These are phyloP conservation scores for Periconia macrospinosa DNA, from an alignment of 2,329 filamentous ascomycete species.

Conservation along the genomic window DNA sequence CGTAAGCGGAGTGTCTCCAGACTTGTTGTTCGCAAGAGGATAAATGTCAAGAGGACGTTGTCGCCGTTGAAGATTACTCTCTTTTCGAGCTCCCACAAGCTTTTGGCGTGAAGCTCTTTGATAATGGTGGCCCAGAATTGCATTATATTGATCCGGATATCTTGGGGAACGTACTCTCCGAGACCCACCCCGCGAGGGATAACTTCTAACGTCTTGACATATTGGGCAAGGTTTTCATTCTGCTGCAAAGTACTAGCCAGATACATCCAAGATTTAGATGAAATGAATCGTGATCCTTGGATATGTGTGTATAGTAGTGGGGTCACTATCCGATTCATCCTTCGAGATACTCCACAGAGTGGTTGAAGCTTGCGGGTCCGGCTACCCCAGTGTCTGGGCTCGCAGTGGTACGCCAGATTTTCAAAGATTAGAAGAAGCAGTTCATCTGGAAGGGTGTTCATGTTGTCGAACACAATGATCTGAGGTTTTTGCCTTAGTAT, in stretches of 20 bases:
- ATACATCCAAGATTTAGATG: background rate
- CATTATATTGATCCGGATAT: background rate
- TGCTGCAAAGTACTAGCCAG: background rate
- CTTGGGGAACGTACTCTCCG: background rate
- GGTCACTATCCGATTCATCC: background rate
- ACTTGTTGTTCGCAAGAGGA: background rate
- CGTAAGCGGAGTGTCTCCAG: background rate
- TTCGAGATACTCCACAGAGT: background rate
- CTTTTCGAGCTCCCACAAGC: background rate
- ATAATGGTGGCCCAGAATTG: background rate
- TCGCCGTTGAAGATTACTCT: background rate
- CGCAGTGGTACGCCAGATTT: background rate
- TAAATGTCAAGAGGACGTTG: background rate
- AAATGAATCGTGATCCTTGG: background rate
- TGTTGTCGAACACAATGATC: background rate
- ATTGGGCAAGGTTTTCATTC: background rate
- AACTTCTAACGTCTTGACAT: background rate
- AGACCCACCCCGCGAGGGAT: too few relatives aligned
- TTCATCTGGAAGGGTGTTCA: background rate
- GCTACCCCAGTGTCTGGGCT: background rate
- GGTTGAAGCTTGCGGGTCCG: background rate
- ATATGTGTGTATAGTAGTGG: background rate
- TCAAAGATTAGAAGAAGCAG: background rate
- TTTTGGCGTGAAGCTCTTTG: background rate
- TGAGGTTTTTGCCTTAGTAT: background rate